Percentiles rank a stretch among this genome's conserved stretches.
Conservation (phyloP, 371 early-diverging fungal species). For the Lichtheimia ornata region DNA sequence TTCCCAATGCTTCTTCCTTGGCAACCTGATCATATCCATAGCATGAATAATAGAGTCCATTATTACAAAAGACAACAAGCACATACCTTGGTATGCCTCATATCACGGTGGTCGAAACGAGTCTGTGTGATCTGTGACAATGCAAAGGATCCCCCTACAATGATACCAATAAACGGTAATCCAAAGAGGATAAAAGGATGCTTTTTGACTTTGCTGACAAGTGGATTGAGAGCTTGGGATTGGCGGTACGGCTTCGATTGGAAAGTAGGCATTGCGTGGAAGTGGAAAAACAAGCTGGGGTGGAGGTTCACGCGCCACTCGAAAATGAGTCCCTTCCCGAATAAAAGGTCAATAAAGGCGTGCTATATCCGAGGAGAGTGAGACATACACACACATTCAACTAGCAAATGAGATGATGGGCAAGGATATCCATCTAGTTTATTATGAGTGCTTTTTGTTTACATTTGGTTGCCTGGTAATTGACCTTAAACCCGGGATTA, state of each 20-base stretch:
- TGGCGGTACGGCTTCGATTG: constrained; percentile 42
- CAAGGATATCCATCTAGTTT: too few species aligned
- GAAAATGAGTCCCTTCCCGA: too few species aligned
- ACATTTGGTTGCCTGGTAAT: too few species aligned
- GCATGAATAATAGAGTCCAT: neutral
- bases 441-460: too few species aligned
- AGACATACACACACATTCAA: too few species aligned
- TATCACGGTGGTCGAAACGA: constrained; percentile 63
- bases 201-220: constrained; percentile 37
- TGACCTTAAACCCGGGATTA: too few species aligned
- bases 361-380: too few species aligned
- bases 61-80: neutral
- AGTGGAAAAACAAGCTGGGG: neutral
- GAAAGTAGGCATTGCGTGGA: constrained; percentile 41
- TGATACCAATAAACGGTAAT: constrained; percentile 59
- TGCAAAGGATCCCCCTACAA: constrained; percentile 62
- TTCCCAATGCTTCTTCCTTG: constrained; percentile 65
- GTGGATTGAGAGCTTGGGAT: constrained; percentile 25
- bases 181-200: constrained; percentile 65
- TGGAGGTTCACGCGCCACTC: too few species aligned
- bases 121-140: constrained; percentile 63
- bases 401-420: too few species aligned
- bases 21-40: constrained; percentile 39
- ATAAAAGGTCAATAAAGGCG: too few species aligned
- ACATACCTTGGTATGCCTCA: constrained; percentile 32